These are phyloP conservation scores for Tinospora cordifolia DNA, from an alignment of 164 flowering plant species.

Conservation along the genomic window DNA sequence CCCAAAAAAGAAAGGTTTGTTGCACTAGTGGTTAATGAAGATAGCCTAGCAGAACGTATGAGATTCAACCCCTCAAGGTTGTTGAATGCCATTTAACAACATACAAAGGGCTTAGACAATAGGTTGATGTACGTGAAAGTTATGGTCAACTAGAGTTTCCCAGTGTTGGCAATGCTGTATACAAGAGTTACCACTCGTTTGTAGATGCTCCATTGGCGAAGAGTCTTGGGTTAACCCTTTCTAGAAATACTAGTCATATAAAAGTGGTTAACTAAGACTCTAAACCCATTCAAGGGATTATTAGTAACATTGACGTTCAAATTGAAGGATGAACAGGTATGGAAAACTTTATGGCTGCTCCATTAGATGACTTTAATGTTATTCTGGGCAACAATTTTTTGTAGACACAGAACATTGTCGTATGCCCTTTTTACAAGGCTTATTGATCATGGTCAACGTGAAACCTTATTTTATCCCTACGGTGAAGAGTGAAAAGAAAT, in stretches of 20 bases:
- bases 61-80: neutral
- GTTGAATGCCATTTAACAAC: neutral
- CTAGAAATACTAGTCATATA: too few species aligned
- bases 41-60: neutral
- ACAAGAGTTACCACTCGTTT: too few species aligned
- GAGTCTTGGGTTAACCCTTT: too few species aligned
- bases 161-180: too few species aligned
- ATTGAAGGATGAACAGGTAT: slow-evolving; percentile 6
- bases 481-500: neutral
- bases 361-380: too few species aligned
- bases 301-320: neutral
- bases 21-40: too few species aligned
- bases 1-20: neutral
- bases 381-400: too few species aligned
- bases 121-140: too few species aligned
- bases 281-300: neutral
- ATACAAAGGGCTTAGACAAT: too few species aligned
- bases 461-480: too few species aligned
- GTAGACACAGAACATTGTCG: slow-evolving; percentile 12
- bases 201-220: too few species aligned
- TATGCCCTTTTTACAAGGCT: slow-evolving; percentile 10
- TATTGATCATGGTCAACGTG: neutral
- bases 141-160: too few species aligned
- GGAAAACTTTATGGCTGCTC: neutral
- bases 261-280: neutral